Evolutionary conservation across 192 early-diverging fungal species (phyloP).

Genomic region (Coemansia sp.): DNA sequence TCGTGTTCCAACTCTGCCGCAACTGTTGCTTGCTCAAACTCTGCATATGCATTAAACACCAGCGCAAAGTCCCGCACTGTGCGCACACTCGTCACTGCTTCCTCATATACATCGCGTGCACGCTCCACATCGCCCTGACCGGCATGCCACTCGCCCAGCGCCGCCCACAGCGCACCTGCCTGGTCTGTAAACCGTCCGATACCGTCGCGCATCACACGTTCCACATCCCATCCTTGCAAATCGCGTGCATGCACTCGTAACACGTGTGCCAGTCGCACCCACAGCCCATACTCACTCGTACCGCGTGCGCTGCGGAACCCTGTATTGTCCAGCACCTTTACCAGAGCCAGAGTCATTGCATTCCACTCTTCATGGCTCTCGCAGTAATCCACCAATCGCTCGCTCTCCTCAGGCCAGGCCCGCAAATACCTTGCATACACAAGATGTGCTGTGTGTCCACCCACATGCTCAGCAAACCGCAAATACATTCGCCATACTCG

Average conservation of each 20-base stretch:
- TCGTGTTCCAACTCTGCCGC: slow-evolving; percentile 70
- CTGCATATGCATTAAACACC: slow-evolving; percentile 96
- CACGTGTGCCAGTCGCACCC: slow-evolving; percentile 83
- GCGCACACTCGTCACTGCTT: slow-evolving; percentile 74
- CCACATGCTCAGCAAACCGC: slow-evolving; percentile 69
- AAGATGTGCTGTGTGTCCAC: slow-evolving; percentile 79
- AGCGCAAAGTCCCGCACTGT: slow-evolving; percentile 91
- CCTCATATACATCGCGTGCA: slow-evolving; percentile 93
- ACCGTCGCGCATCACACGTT: slow-evolving; percentile 80
- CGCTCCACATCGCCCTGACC: slow-evolving; percentile 75
- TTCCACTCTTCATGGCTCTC: slow-evolving; percentile 66
- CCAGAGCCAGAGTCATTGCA: slow-evolving; percentile 75
- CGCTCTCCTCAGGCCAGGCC: slow-evolving; percentile 77
- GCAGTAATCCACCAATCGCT: slow-evolving; percentile 73
- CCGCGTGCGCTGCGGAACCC: neutral
- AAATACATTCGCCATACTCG: slow-evolving; percentile 87
- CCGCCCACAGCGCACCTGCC: slow-evolving; percentile 86
- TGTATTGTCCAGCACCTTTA: slow-evolving; percentile 64
- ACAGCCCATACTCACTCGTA: slow-evolving; percentile 62
- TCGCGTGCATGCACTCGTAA: slow-evolving; percentile 64
- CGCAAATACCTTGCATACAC: slow-evolving; percentile 83
- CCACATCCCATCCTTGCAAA: slow-evolving; percentile 63
- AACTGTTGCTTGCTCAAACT: slow-evolving; percentile 84
- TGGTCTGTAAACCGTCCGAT: slow-evolving; percentile 79
- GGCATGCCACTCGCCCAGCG: slow-evolving; percentile 80